These are phyloP conservation scores for Dactylellina sp. DNA, from an alignment of 2,329 filamentous ascomycete species.

Conservation along the genomic window DNA sequence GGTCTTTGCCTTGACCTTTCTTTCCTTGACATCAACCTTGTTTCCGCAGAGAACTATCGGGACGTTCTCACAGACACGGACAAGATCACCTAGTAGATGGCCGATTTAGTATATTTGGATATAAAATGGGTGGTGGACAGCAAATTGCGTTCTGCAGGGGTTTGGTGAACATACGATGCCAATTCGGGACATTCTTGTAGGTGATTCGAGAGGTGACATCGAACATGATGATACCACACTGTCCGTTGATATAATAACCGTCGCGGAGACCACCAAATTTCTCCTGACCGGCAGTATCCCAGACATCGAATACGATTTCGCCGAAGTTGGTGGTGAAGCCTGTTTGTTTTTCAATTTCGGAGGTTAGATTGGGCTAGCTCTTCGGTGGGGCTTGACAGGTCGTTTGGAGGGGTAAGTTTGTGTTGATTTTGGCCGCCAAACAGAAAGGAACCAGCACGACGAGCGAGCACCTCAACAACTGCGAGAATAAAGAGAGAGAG, in stretches of 20 bases:
- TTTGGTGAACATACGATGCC: conserved; percentile 81
- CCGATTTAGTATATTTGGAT: conserved; percentile 19
- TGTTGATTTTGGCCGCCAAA: conserved; percentile 37
- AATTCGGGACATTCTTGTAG: conserved; percentile 99
- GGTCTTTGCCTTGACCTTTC: conserved; percentile 99
- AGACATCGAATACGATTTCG: conserved; percentile 97
- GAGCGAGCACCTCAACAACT: conserved; percentile 16
- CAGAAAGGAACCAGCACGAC: conserved; percentile 15
- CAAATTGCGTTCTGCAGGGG: neutral
- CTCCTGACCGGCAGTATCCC: conserved; percentile 99
- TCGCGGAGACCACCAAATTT: conserved; percentile 99
- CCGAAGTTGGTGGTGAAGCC: conserved; percentile 77
- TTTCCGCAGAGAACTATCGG: conserved; percentile 98
- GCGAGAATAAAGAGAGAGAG: conserved; percentile 4
- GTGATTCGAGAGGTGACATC: conserved; percentile 99
- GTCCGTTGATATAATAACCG: conserved; percentile 99
- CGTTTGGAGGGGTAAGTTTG: conserved; percentile 63
- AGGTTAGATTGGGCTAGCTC: conserved; percentile 39
- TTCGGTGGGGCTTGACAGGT: conserved; percentile 59
- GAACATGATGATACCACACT: conserved; percentile 99
- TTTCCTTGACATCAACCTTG: conserved; percentile 99
- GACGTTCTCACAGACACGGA: conserved; percentile 99
- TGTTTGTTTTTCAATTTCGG: conserved; percentile 61
- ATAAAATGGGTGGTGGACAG: conserved; percentile 54
- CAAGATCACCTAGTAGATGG: conserved; percentile 80